phyloP scores from a whole-genome alignment of 805 yeast genomes.

The Wickerhamomyces silvicola region DNA sequence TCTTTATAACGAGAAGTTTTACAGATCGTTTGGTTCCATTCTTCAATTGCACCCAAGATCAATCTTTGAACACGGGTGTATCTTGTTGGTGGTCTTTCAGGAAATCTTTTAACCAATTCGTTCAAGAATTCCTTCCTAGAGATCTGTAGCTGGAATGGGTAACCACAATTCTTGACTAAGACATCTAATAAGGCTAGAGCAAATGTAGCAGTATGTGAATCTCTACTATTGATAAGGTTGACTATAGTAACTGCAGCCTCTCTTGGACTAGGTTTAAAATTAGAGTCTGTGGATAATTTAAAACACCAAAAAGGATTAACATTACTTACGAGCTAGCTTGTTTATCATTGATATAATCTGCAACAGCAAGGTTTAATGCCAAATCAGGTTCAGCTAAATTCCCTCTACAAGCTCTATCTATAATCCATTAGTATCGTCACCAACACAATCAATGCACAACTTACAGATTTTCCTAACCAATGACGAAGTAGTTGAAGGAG shows the following conservation, averaged over 20 bases:
- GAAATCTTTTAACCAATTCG: conserved; percentile 87
- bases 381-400: conserved; percentile 80
- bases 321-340: conserved; percentile 62
- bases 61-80: conserved; percentile 79
- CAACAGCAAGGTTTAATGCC: conserved; percentile 82
- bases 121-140: conserved; percentile 92
- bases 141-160: conserved; percentile 92
- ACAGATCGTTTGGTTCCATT: conserved; percentile 95
- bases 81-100: conserved; percentile 87
- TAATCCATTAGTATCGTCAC: conserved; percentile 4
- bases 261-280: conserved; percentile 44
- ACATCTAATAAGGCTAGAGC: conserved; percentile 82
- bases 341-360: conserved; percentile 87
- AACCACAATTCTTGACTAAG: conserved; percentile 95
- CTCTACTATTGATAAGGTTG: conserved; percentile 72
- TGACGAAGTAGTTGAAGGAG: conserved; percentile 22
- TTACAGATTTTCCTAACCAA: conserved; percentile 34
- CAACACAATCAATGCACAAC: conserved; percentile 4
- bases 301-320: background rate
- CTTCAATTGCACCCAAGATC: conserved; percentile 86
- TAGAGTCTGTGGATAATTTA: background rate
- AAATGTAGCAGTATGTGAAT: conserved; percentile 75
- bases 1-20: conserved; percentile 84
- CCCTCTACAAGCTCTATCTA: conserved; percentile 82
- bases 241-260: conserved; percentile 89